Conservation (phyloP, 129 eudicot genomes). For the Tagetes erecta region DNA sequence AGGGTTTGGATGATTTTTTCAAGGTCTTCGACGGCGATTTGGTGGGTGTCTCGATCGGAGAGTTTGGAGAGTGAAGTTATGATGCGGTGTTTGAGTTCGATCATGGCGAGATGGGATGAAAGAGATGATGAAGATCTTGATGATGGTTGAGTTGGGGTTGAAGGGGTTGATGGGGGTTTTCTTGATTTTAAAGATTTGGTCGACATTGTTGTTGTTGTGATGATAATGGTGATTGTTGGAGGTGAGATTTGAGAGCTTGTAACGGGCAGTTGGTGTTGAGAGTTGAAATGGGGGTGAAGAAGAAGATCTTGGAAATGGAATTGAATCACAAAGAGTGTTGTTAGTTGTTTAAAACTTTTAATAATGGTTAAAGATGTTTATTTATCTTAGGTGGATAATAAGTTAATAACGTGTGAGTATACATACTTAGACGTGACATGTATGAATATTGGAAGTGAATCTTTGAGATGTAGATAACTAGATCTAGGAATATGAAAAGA, state of each 20-base stretch:
- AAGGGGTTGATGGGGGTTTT: slow-evolving; percentile 37
- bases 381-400: too few species aligned
- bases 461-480: not conserved
- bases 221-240: slow-evolving; percentile 1
- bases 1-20: slow-evolving; percentile 74
- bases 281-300: not conserved
- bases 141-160: slow-evolving; percentile 34
- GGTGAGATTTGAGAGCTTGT: slow-evolving; percentile 11
- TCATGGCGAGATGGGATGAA: slow-evolving; percentile 82
- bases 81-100: slow-evolving; percentile 80
- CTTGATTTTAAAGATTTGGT: slow-evolving; percentile 33
- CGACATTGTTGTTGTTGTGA: slow-evolving; percentile 27
- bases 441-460: not conserved
- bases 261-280: not conserved
- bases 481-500: not conserved
- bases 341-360: not conserved
- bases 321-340: slow-evolving; percentile 15
- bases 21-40: slow-evolving; percentile 93
- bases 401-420: not conserved
- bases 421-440: slow-evolving; percentile 14
- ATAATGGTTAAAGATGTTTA: too few species aligned
- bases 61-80: slow-evolving; percentile 74
- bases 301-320: slow-evolving; percentile 20
- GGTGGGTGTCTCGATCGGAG: slow-evolving; percentile 93
- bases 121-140: slow-evolving; percentile 45